Evolutionary conservation across 306 rosid species (phyloP), one percentile per base, ranked within the genome.

Genomic region (Cucumis sativus): DNA sequence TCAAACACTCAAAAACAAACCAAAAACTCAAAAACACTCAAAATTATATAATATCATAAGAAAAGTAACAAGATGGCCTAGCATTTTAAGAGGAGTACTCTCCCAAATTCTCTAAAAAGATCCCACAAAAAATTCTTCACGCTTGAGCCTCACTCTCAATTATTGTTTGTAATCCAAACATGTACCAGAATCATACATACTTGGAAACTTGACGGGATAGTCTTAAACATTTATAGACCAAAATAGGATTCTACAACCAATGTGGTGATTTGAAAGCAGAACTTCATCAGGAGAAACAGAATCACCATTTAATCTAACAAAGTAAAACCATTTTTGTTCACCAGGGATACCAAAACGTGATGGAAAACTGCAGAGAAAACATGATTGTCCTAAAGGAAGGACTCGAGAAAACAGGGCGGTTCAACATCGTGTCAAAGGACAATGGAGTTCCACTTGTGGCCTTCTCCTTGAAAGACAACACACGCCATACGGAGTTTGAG

Each of bases 381-480:
- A 92, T 92, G 98, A 1, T 84, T 4, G 98, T 94, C 6, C 89
- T 94, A 1, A 91, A 86, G 82, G 88, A 89, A 4, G 98, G 95
- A 7, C 84, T 94, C 8, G 91, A 89, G 77, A 90, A 85, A 40
- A 90, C 89, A 47, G 91, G 82, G 14, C 86, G 95, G 0, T 94
- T 94, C 81, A 51, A 85, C 78, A 84, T 94, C 1, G 84, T 94
- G 58, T 94, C 98, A 1, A 94, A 94, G 69, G 98, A 90, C 43
- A 25, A 86, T 3, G 98, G 98, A 1, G 97, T 94, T 12, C 97
- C 98, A 3, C 74, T 94, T 77, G 98, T 94, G 74, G 98, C 98
- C 20, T 94, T 94, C 57, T 85, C 93, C 28, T 75, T 94, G 84
- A 92, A 92, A 78, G 87, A 91, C 81, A 85, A 68, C 83, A 76